Percentiles rank a stretch among this genome's conserved stretches.
Conservation (phyloP, 179 eudicot genomes). For the Sideroxylon spinosum region DNA sequence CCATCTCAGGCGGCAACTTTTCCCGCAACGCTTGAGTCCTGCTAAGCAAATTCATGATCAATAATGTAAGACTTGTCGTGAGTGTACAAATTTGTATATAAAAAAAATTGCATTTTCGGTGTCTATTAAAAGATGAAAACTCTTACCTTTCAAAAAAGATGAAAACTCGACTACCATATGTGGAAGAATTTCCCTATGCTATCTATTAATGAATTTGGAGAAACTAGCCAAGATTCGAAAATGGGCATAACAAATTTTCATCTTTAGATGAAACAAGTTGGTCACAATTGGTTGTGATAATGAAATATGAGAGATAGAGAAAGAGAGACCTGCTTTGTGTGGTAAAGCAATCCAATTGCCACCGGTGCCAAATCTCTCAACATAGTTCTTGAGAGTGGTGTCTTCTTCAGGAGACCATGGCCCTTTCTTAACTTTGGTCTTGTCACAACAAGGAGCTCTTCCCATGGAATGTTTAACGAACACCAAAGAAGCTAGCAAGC, state of each 20-base stretch:
- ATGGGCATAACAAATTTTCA: background rate
- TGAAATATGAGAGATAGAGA: background rate
- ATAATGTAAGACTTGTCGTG: background rate
- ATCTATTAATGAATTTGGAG: background rate
- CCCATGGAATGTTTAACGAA: conserved; percentile 30
- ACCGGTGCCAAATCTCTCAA: conserved; percentile 41
- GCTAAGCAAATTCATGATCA: background rate
- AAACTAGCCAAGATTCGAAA: background rate
- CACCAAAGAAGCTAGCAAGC: too few relatives aligned
- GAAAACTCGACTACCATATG: background rate
- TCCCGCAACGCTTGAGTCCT: conserved; percentile 66
- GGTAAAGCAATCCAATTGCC: conserved; percentile 69
- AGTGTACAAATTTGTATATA: too few relatives aligned
- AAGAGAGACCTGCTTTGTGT: conserved; percentile 41
- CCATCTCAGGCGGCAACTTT: conserved; percentile 67
- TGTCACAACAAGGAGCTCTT: conserved; percentile 73
- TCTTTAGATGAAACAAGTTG: background rate
- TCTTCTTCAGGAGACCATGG: conserved; percentile 73
- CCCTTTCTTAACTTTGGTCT: conserved; percentile 55
- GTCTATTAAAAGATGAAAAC: too few relatives aligned
- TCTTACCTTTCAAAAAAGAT: background rate
- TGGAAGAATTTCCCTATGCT: background rate
- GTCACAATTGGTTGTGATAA: background rate
- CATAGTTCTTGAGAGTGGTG: conserved; percentile 35
- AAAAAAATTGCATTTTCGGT: too few relatives aligned